Conservation (phyloP, 257 asterid species). For the Solanum appendiculatum region DNA sequence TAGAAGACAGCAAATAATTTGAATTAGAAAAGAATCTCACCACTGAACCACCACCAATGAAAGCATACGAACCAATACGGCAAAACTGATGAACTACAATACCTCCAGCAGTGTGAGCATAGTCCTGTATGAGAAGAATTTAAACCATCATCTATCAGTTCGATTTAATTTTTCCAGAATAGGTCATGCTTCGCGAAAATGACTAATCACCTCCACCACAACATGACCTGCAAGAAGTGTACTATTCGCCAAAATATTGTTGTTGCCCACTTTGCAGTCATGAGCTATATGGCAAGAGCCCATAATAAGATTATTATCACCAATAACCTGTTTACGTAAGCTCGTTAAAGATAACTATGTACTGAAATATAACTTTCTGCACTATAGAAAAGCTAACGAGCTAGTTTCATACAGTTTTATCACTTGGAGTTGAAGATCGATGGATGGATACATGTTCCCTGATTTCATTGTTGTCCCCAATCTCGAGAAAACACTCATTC, state of each 20-base stretch:
- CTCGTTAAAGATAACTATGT: background rate
- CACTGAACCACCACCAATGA: constrained; percentile 96
- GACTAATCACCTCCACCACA: constrained; percentile 59
- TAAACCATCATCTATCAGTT: constrained; percentile 6
- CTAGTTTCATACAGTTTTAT: constrained; percentile 52
- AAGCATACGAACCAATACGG: constrained; percentile 79
- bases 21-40: constrained; percentile 21
- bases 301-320: constrained; percentile 83
- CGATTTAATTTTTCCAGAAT: background rate
- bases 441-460: constrained; percentile 83
- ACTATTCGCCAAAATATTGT: constrained; percentile 77
- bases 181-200: background rate
- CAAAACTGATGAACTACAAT: constrained; percentile 85
- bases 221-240: constrained; percentile 96
- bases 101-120: constrained; percentile 81
- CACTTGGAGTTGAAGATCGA: constrained; percentile 74
- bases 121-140: constrained; percentile 44
- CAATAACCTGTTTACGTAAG: constrained; percentile 54
- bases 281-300: constrained; percentile 97
- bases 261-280: constrained; percentile 81
- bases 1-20: background rate
- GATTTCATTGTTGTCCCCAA: constrained; percentile 86
- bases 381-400: background rate
- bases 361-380: background rate
- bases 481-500: constrained; percentile 79